Base-by-base conservation (phyloP, 352 stramenopile species). In the Globisporangium splendens region DNA sequence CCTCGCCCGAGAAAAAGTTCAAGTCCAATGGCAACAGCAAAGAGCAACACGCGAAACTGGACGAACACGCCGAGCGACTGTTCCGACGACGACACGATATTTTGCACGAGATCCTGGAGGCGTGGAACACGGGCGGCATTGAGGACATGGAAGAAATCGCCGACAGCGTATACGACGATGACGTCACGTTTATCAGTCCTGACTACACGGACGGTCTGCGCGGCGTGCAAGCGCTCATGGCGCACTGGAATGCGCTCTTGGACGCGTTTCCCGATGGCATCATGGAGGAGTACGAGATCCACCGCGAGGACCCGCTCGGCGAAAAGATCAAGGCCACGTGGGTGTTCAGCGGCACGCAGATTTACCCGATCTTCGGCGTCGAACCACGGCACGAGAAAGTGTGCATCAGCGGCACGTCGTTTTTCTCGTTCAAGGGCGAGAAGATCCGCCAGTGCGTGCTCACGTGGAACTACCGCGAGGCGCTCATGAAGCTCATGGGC, bases 111-210 rank as follows among this genome's bases (percentile, higher is more conserved):
- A 91, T 91, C 35, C 53, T 89, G 35, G 79, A 89, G 55, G 79
- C 82, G 18, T 91, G 82, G 82, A 91, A 91, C 70, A 91, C 82
- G 2, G 82, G 82, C 50, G 82, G 75, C 57, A 88, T 91, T 41
- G 82, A 91, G 65, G 82, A 91, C 62, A 75, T 91, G 64, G 82
- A 91, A 54, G 82, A 91, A 65, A 89, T 91, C 42, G 82, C 82
- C 17, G 75, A 83, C 56, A 80, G 74, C 21, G 82, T 91, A 44
- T 91, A 91, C 61, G 77, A 89, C 59, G 33, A 77, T 38, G 77
- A 91, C 44, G 77, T 91, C 47, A 88, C 70, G 43, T 66, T 91
- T 39, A 73, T 89, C 52, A 85, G 75, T 21, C 82, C 82, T 0
- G 76, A 88, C 62, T 84, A 83, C 56, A 70, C 68, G 14, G 75